Evolutionary conservation across 768 basidiomycete genomes (phyloP), one percentile per base, ranked within the genome.

Genomic region (Boletus bicolor): DNA sequence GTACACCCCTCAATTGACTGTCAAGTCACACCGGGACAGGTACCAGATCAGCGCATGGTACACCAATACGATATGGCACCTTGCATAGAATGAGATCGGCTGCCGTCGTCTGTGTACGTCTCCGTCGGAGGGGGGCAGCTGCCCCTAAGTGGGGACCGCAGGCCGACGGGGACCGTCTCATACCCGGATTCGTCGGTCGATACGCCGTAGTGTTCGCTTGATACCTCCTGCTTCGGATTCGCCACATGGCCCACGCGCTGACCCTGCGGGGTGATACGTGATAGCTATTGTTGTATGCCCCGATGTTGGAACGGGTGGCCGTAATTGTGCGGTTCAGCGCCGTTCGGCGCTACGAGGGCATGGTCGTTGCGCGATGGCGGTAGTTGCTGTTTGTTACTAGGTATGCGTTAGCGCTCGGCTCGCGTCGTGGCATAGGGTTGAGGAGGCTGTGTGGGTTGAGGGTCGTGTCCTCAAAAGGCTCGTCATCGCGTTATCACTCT

Each of bases 1-100:
- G 21, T 24, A 24, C 21, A 24, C 21, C 21, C 1, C 21, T 24
- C 21, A 24, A 24, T 24, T 3, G 57, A 95, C 92, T 92, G 58
- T 47, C 41, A 10, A 8, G 8, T 48, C 8, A n/a, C n/a, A 3
- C 2, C 6, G 5, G 6, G 28, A 28, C 4, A 4, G 28, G 28
- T 4, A 28, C 48, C 7, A 7, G 26, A 19, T 49, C 7, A 49
- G 28, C 24, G 2, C 36, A 28, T 9, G 2, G 4, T n/a, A 49
- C 36, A 30, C 28, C 9, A 9, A n/a, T 6, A 36, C 15, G 0
- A 28, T 6, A 21, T 5, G 12, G 24, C 21, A 24, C 21, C 21
- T 24, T 24, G 21, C 21, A 24, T 24, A 95, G 75, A 97, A 96
- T 64, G 94, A 66, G 34, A 98, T 88, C 1, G 83, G 83, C 37